Conservation (phyloP, 2,329 filamentous ascomycete species). For the Cadophora gregata region DNA sequence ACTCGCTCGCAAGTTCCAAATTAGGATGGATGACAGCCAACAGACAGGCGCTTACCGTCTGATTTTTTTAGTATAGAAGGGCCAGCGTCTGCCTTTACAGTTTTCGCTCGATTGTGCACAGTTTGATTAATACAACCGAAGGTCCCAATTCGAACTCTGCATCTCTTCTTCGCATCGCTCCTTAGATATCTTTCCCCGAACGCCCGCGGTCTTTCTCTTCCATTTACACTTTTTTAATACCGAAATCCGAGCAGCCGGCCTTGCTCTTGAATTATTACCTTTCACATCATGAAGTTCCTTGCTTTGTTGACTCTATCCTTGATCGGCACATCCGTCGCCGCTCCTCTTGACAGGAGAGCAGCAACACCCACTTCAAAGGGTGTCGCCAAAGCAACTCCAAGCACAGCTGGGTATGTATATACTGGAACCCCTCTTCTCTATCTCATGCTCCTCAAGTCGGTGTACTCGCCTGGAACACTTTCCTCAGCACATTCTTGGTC, state of each 20-base stretch:
- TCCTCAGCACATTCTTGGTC: too few species aligned
- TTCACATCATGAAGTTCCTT: slow-evolving; percentile 34
- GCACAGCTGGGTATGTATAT: slow-evolving; percentile 8
- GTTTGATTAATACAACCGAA: slow-evolving; percentile 7
- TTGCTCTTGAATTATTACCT: background rate
- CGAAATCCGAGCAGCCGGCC: slow-evolving; percentile 4
- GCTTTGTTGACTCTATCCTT: slow-evolving; percentile 28
- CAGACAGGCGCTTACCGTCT: background rate
- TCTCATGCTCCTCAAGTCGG: background rate
- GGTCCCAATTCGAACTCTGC: background rate
- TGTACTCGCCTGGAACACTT: background rate
- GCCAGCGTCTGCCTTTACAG: background rate
- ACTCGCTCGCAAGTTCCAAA: background rate
- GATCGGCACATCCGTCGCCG: slow-evolving; percentile 20
- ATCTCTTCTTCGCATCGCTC: background rate
- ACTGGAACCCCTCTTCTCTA: background rate
- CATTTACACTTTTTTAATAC: background rate
- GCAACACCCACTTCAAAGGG: slow-evolving; percentile 6
- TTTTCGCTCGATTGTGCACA: background rate
- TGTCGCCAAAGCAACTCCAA: background rate
- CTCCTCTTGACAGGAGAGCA: slow-evolving; percentile 3
- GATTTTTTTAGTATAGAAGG: slow-evolving; percentile 11
- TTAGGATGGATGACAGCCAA: slow-evolving; percentile 1
- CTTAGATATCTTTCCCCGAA: background rate
- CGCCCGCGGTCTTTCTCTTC: slow-evolving; percentile 14